phyloP scores from a whole-genome alignment of 2,329 filamentous ascomycete species.

The Onygenales sp. region DNA sequence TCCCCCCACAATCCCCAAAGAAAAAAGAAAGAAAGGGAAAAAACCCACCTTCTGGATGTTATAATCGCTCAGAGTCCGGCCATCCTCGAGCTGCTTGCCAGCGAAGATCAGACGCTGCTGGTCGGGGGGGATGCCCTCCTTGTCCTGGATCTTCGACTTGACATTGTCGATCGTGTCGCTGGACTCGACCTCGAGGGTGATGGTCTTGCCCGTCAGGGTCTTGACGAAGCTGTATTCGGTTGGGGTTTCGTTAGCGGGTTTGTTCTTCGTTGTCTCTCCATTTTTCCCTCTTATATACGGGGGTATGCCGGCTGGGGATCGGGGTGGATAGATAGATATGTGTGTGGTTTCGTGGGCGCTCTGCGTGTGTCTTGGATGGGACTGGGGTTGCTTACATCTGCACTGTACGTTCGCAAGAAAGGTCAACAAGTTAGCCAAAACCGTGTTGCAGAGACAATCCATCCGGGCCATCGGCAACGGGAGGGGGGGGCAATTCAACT shows the following conservation, averaged over 20 bases:
- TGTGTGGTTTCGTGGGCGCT: too few species aligned
- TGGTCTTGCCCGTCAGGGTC: conserved; percentile 67
- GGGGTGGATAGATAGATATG: neutral
- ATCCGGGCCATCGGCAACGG: neutral
- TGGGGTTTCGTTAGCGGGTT: conserved; percentile 4
- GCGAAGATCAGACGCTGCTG: conserved; percentile 63
- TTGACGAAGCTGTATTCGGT: conserved; percentile 53
- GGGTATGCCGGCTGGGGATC: conserved; percentile 16
- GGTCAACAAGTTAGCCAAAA: conserved; percentile 39
- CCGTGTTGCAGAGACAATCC: conserved; percentile 10
- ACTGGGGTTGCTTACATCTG: conserved; percentile 63
- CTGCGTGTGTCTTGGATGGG: conserved; percentile 8
- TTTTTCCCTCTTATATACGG: neutral
- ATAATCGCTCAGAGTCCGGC: conserved; percentile 44
- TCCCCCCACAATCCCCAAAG: neutral
- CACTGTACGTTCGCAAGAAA: conserved; percentile 48
- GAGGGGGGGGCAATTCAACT: conserved; percentile 17
- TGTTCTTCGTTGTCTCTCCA: conserved; percentile 1
- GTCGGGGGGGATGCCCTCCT: conserved; percentile 66
- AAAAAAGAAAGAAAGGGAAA: conserved; percentile 55
- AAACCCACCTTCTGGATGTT: conserved; percentile 52
- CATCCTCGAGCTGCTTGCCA: conserved; percentile 54
- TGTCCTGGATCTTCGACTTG: conserved; percentile 68
- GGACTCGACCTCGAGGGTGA: conserved; percentile 58
- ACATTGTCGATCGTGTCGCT: conserved; percentile 64